These are phyloP conservation scores for Penicillium lagena DNA, from an alignment of 495 filamentous ascomycete genomes.

Conservation along the genomic window DNA sequence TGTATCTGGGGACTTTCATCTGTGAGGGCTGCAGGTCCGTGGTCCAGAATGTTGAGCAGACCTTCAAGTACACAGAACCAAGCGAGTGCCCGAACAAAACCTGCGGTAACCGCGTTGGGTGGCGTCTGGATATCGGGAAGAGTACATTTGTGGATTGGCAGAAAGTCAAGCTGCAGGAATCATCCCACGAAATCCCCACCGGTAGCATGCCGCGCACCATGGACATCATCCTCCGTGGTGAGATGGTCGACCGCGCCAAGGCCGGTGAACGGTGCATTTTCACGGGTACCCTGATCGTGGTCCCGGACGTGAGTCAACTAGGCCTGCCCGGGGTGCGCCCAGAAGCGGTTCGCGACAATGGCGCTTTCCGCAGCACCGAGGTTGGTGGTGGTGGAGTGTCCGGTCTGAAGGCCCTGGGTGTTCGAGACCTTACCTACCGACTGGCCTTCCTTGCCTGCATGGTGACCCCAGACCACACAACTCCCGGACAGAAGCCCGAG, in stretches of 20 bases:
- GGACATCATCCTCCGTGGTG: slow-evolving; percentile 95
- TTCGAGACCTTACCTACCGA: slow-evolving; percentile 93
- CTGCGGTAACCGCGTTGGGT: slow-evolving; percentile 85
- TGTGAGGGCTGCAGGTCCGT: slow-evolving; percentile 81
- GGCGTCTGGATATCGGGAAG: slow-evolving; percentile 92
- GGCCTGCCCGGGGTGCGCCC: slow-evolving; percentile 81
- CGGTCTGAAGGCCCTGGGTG: slow-evolving; percentile 86
- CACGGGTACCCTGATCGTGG: slow-evolving; percentile 90
- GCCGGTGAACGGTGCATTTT: slow-evolving; percentile 98
- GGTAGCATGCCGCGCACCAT: slow-evolving; percentile 98
- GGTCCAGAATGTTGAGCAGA: slow-evolving; percentile 89
- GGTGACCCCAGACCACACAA: slow-evolving; percentile 86
- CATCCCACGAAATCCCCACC: slow-evolving; percentile 95
- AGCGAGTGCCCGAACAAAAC: slow-evolving; percentile 88
- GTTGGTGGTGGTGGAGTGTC: slow-evolving; percentile 77
- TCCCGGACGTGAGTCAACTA: slow-evolving; percentile 94
- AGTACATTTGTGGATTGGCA: slow-evolving; percentile 99
- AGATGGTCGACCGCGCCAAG: slow-evolving; percentile 95
- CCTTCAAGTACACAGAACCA: slow-evolving; percentile 94
- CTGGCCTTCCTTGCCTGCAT: slow-evolving; percentile 96
- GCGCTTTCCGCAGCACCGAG: slow-evolving; percentile 67
- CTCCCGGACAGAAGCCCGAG: slow-evolving; percentile 59
- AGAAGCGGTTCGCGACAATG: slow-evolving; percentile 80
- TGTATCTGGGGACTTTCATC: slow-evolving; percentile 85
- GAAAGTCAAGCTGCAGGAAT: slow-evolving; percentile 95